These are phyloP conservation scores for Simmondsia chinensis DNA, from an alignment of 148 eudicot species.

Conservation along the genomic window DNA sequence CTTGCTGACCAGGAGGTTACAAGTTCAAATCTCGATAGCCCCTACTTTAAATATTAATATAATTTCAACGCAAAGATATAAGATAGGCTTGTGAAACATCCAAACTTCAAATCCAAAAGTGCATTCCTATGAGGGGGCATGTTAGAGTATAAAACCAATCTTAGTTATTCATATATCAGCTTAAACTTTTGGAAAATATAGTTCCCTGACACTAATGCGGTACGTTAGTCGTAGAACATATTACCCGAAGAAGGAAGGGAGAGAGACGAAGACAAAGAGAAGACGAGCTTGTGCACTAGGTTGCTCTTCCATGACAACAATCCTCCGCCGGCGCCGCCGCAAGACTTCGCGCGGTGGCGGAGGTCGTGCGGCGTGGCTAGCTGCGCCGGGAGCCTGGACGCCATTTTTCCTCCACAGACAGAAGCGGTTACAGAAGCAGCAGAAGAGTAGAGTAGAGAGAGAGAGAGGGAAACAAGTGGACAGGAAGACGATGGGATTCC, in stretches of 20 bases:
- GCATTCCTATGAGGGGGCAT: no score
- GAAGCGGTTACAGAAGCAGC: background rate
- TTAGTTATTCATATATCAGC: no score
- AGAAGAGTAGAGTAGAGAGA: background rate
- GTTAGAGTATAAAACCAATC: no score
- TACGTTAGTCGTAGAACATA: no score
- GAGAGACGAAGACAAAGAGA: conserved; percentile 21
- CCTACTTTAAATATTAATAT: no score
- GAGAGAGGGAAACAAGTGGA: conserved; percentile 3
- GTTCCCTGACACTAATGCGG: no score
- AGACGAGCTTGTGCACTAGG: conserved; percentile 18
- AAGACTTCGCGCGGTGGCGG: conserved; percentile 14
- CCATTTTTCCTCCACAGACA: conserved; percentile 23
- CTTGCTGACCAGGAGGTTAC: no score
- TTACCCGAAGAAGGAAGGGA: conserved; percentile 20
- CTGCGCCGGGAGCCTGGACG: conserved; percentile 46
- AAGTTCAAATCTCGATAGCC: no score
- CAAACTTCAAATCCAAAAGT: no score
- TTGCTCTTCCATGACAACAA: conserved; percentile 40
- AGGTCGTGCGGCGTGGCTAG: conserved; percentile 28
- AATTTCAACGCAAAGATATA: no score
- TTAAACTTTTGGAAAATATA: no score
- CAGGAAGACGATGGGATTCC: conserved; percentile 14
- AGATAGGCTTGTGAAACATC: no score
- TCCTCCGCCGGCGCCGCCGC: conserved; percentile 4